A percentile compares a stretch with the other conserved stretches of the same genome.
These are phyloP conservation scores for Posidonia oceanica DNA, from an alignment of 116 monocot species.

Conservation along the genomic window DNA sequence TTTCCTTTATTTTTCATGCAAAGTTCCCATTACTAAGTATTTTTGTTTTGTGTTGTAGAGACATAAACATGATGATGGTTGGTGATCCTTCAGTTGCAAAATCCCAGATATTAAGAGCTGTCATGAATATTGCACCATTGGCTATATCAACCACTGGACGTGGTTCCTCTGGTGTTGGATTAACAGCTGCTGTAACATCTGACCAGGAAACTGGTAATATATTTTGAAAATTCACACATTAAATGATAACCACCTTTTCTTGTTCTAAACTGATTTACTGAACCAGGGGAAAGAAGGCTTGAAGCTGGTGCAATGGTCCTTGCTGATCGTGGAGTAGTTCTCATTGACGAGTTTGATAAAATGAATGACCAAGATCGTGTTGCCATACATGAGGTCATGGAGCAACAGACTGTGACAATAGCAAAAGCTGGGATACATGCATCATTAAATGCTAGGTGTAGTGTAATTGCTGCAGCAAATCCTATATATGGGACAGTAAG, in stretches of 20 bases:
- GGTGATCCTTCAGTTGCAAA: conserved; percentile 99
- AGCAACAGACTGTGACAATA: conserved; percentile 96
- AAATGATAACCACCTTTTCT: background rate
- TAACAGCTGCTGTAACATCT: conserved; percentile 95
- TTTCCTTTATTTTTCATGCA: background rate
- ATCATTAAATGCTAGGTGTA: conserved; percentile 96
- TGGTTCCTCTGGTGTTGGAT: conserved; percentile 97
- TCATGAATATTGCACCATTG: conserved; percentile 92
- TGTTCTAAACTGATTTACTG: conserved; percentile 4
- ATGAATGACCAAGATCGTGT: conserved; percentile 99
- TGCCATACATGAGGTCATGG: conserved; percentile 98
- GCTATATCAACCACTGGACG: conserved; percentile 95
- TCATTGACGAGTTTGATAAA: conserved; percentile 98
- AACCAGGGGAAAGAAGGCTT: conserved; percentile 82
- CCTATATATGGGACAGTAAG: conserved; percentile 98
- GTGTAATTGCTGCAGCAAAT: conserved; percentile 96
- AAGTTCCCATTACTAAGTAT: background rate
- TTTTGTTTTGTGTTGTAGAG: conserved; percentile 26
- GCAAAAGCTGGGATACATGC: conserved; percentile 99
- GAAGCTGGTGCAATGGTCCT: conserved; percentile 99
- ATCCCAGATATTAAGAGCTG: conserved; percentile 86
- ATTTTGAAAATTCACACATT: background rate
- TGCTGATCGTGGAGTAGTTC: conserved; percentile 96
- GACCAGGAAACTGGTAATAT: conserved; percentile 91
- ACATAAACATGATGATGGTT: conserved; percentile 99